Base-by-base conservation (phyloP, 1,284 basidiomycete genomes). In the Ustilago shanxiensis region DNA sequence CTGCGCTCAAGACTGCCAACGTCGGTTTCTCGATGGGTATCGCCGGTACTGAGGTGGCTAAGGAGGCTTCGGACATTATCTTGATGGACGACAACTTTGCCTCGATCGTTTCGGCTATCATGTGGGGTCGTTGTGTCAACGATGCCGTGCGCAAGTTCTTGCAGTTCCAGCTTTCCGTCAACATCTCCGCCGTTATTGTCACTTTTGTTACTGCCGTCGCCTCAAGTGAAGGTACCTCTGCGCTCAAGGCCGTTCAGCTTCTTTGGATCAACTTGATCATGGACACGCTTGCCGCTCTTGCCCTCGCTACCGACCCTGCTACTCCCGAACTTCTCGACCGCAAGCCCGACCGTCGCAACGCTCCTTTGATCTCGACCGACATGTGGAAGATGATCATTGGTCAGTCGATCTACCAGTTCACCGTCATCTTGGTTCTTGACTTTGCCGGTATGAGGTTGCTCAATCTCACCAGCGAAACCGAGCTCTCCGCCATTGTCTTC, bases 91-190 rank as follows among this genome's bases (percentile, higher is more conserved):
- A 98, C 88, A 97, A 98, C 86, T 98, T 99, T 86, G 89, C 81
- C 10, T 95, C 93, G 18, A 96, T 99, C 85, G 94, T 98, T 77
- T 92, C 94, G 82, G 96, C 95, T 63, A 95, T 99, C 83, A 95
- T 97, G 90, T 99, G 96, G 96, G 96, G 96, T 51, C 93, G 96
- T 66, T 96, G 95, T 86, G 95, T 99, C 75, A 98, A 98, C 87
- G 96, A 99, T 86, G 91, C 95, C 0, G 96, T 98, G 72, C 92
- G 93, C 86, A 98, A 98, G 88, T 99, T 98, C 88, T 86, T 99
- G 72, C 96, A 98, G 88, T 98, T 98, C 90, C 97, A 99, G 88
- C 90, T 99, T 77, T 95, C 94, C 10, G 94, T 94, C 83, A 99
- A 98, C 89, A 91, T 98, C 72, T 95, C 95, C 6, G 96, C 96